Base-by-base conservation (phyloP, 139 green algal genomes). In the Tetradesmus obliquus region DNA sequence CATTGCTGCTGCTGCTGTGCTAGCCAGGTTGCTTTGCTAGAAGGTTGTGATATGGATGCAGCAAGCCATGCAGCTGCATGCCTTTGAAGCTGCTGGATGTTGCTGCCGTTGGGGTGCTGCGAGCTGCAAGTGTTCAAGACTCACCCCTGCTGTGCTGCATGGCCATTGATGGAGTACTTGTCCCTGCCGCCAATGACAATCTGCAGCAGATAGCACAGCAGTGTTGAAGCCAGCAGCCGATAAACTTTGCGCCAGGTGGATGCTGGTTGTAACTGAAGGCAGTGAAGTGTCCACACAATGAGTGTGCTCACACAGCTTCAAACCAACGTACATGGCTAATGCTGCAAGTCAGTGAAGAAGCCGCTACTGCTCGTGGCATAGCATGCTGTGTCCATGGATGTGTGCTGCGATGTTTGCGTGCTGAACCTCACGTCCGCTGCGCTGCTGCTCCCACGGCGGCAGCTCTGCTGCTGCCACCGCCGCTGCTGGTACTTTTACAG, bases 161-260 rank as follows among this genome's bases (percentile, higher is more conserved):
- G 96, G 0, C 98, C 98, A 80, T 99, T 99, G 95, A 99, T 99
- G 0, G 98, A 92, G 94, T 99, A 99, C 95, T 99, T 99, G 96
- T 98, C 99, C 9, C 98, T 93, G 0, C 98, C 98, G 6, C 98
- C 98, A 84, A 99, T 98, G 7, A 99, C 97, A 72, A 99, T 95
- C 97, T 99, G 96, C 89, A 90, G 10, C 12, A 5, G 13, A 81
- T 12, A 13, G 82, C 15, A 19, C 55, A 71, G 81, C 81, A 86
- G n/a, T 17, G 17, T 19, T 6, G 5, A 76, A 45, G 32, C 32
- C 32, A 45, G 32, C 32, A 45, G 32, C 32, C 32, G 32, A 45
- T 45, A 45, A 45, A 45, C 32, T 45, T 45, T 45, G 32, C 32
- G 32, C 32, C 32, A 45, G 32, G 32, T 45, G 32, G 32, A 45